phyloP scores from a whole-genome alignment of 2,329 filamentous ascomycete species.

The Ceratocystis albifundus region DNA sequence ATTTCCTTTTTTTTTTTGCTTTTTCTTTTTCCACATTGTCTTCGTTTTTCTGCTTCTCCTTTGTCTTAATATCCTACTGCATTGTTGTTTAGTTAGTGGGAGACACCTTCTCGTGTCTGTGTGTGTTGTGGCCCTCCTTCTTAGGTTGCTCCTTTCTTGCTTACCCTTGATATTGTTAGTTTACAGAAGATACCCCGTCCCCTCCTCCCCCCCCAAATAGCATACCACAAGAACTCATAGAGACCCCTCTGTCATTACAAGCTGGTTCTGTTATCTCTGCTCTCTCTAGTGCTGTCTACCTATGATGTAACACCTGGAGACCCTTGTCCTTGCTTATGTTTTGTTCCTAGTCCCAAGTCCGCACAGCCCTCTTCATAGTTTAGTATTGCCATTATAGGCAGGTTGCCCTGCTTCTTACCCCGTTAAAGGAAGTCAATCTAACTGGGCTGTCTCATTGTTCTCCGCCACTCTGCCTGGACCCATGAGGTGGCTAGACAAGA shows the following conservation, averaged over 20 bases:
- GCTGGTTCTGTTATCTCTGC: not conserved
- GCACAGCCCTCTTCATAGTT: not conserved
- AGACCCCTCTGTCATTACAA: not conserved
- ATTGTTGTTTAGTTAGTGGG: conserved; percentile 1
- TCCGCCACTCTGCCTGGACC: not conserved
- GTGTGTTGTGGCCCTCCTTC: conserved; percentile 2
- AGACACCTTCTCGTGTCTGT: not conserved
- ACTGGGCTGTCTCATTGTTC: too few species aligned
- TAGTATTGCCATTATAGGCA: conserved; percentile 1
- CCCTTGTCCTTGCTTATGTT: not conserved
- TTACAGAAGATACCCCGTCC: conserved; percentile 11
- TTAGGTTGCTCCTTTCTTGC: conserved; percentile 3
- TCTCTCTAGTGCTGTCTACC: not conserved
- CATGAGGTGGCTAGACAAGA: not conserved
- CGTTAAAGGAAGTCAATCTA: too few species aligned
- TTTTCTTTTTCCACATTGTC: not conserved
- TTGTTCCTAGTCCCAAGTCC: not conserved
- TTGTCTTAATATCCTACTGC: not conserved
- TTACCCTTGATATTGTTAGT: conserved; percentile 14
- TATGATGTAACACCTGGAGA: not conserved
- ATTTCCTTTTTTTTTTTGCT: conserved; percentile 3
- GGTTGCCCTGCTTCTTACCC: not conserved
- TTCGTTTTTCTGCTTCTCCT: not conserved
- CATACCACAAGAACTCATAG: not conserved
- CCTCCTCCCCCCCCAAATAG: conserved; percentile 1